phyloP scores from a whole-genome alignment of 768 basidiomycete genomes.

The Termitomyces bulborhizus region DNA sequence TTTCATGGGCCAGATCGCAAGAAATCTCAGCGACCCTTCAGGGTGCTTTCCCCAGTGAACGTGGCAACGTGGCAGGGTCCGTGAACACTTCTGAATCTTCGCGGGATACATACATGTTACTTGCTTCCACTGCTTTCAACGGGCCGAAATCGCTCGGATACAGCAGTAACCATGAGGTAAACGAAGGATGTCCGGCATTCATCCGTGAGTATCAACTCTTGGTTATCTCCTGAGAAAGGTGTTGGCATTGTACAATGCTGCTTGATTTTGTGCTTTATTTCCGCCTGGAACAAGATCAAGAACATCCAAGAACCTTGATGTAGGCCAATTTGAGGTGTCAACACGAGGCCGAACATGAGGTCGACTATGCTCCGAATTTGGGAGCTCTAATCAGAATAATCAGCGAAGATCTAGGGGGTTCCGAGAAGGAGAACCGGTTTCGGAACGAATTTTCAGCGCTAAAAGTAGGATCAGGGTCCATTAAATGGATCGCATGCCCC shows the following conservation, averaged over 20 bases:
- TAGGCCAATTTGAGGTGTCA: slow-evolving; percentile 19
- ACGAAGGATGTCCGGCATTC: slow-evolving; percentile 8
- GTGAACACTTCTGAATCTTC: slow-evolving; percentile 7
- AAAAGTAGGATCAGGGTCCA: slow-evolving; percentile 10
- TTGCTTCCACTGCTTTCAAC: background rate
- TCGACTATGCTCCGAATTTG: slow-evolving; percentile 9
- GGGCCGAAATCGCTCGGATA: background rate
- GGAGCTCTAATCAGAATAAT: slow-evolving; percentile 17
- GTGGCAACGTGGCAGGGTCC: slow-evolving; percentile 4
- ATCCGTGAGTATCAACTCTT: background rate
- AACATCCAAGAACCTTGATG: slow-evolving; percentile 1
- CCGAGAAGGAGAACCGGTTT: slow-evolving; percentile 12
- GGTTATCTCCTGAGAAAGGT: background rate
- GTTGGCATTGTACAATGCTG: background rate
- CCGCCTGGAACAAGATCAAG: slow-evolving; percentile 7
- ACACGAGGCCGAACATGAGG: slow-evolving; percentile 38
- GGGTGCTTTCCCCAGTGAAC: slow-evolving; percentile 1
- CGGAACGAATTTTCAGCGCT: slow-evolving; percentile 11
- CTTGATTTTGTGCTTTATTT: slow-evolving; percentile 4
- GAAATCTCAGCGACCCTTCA: background rate
- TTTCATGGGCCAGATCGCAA: background rate
- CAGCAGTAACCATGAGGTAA: slow-evolving; percentile 25
- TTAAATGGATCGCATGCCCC: slow-evolving; percentile 5
- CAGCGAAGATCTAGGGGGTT: slow-evolving; percentile 17
- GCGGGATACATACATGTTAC: slow-evolving; percentile 10